Conservation (phyloP, 371 early-diverging fungal genomes). For the Rhizopus delemar region DNA sequence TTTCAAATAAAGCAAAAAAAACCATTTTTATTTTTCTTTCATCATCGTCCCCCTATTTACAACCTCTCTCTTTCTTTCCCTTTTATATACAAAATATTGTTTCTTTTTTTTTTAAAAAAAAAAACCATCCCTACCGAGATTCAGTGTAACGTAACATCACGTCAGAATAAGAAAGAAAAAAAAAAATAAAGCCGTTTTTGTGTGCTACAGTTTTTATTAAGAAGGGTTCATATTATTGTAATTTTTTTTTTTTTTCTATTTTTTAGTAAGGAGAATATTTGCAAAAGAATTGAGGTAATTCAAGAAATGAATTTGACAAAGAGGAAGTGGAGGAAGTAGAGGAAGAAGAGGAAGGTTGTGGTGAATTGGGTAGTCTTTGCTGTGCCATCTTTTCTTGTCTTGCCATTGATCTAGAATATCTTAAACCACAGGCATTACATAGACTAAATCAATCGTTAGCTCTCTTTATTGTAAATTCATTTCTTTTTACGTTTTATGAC, state of each 20-base stretch:
- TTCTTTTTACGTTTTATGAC: slow-evolving; percentile 47
- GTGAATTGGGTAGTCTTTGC: slow-evolving; percentile 7
- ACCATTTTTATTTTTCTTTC: too few species aligned
- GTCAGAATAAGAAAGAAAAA: too few species aligned
- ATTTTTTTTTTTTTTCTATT: slow-evolving; percentile 1
- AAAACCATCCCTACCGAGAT: too few species aligned
- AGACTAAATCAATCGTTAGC: slow-evolving; percentile 23
- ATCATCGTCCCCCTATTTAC: too few species aligned
- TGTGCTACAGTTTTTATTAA: background rate
- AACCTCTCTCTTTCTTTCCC: too few species aligned
- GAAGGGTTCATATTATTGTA: background rate
- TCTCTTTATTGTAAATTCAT: background rate
- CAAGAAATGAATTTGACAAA: background rate
- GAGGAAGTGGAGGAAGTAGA: slow-evolving; percentile 1
- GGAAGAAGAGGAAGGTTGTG: slow-evolving; percentile 5
- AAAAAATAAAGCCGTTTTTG: too few species aligned
- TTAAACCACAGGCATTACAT: slow-evolving; percentile 52
- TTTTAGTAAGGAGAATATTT: slow-evolving; percentile 2
- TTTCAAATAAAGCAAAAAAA: too few species aligned
- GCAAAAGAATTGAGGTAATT: slow-evolving; percentile 1
- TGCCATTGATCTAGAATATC: slow-evolving; percentile 48
- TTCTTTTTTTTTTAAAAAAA: too few species aligned
- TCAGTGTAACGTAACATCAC: too few species aligned
- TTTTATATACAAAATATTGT: too few species aligned
- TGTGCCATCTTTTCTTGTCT: slow-evolving; percentile 33